Percentiles rank a stretch among this genome's conserved stretches.
Evolutionary conservation across 2,329 filamentous ascomycete species (phyloP).

Genomic region (Zymoseptoria tritici): DNA sequence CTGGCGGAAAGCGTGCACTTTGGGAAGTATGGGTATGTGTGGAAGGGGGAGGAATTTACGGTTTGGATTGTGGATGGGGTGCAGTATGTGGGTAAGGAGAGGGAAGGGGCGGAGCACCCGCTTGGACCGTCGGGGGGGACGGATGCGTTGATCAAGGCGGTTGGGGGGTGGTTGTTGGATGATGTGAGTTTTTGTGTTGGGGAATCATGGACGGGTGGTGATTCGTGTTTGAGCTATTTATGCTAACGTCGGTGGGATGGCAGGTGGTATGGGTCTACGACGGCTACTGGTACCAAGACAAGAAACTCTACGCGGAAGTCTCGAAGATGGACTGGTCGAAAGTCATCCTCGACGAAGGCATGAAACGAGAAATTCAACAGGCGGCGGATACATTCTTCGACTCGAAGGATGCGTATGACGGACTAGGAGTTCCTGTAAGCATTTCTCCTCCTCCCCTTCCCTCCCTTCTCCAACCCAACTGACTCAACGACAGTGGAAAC

Average conservation of each 20-base stretch:
- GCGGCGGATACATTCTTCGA: conserved; percentile 37
- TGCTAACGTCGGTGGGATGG: no score
- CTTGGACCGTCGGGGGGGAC: conserved; percentile 30
- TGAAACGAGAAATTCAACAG: conserved; percentile 36
- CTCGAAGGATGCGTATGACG: conserved; percentile 32
- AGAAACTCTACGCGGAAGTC: conserved; percentile 34
- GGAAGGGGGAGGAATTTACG: conserved; percentile 34
- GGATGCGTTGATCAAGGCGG: conserved; percentile 32
- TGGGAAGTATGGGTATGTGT: conserved; percentile 34
- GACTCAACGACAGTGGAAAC: neutral
- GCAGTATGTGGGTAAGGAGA: conserved; percentile 37
- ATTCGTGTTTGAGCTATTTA: no score
- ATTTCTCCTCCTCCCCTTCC: no score
- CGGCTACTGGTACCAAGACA: conserved; percentile 34
- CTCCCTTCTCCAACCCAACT: neutral
- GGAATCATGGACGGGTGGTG: no score
- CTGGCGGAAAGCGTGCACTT: conserved; percentile 35
- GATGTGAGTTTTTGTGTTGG: no score
- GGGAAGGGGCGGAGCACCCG: conserved; percentile 26
- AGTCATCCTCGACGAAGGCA: conserved; percentile 39
- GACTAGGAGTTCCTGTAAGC: conserved; percentile 36
- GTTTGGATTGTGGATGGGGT: conserved; percentile 31
- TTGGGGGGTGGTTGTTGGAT: conserved; percentile 33
- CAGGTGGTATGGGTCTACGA: conserved; percentile 43
- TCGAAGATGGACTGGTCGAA: conserved; percentile 39